Evolutionary conservation across 768 basidiomycete genomes (phyloP).

Genomic region (Serendipita indica): DNA sequence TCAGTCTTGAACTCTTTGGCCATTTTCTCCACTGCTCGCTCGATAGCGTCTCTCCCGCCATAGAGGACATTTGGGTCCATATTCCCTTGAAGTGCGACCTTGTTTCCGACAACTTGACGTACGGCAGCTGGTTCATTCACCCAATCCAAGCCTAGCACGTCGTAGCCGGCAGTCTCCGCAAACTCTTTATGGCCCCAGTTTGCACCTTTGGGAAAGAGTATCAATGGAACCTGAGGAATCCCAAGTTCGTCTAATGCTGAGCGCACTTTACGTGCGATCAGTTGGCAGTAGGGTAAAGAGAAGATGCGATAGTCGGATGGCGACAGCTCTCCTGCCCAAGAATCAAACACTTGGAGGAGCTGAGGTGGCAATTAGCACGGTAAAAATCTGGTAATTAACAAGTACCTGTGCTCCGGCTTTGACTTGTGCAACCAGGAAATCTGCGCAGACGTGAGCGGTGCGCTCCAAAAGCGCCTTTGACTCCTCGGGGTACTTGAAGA

Average conservation of each 20-base stretch:
- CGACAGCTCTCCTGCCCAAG: conserved; percentile 86
- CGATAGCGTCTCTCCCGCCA: conserved; percentile 76
- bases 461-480: conserved; percentile 59
- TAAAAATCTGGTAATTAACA: background rate
- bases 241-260: conserved; percentile 36
- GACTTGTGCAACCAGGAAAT: conserved; percentile 83
- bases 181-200: conserved; percentile 51
- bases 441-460: conserved; percentile 81
- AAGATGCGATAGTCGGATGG: conserved; percentile 74
- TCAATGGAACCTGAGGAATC: conserved; percentile 59
- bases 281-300: conserved; percentile 61
- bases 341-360: conserved; percentile 96
- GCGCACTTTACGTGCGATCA: conserved; percentile 59
- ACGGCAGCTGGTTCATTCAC: conserved; percentile 63
- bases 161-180: conserved; percentile 56
- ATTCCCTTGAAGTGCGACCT: conserved; percentile 78
- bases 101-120: conserved; percentile 41
- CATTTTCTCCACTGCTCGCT: conserved; percentile 70
- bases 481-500: conserved; percentile 79
- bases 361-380: conserved; percentile 21
- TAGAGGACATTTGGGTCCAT: conserved; percentile 80
- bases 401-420: conserved; percentile 88
- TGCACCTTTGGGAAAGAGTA: conserved; percentile 89
- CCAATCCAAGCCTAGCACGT: conserved; percentile 89
- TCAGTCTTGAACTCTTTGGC: conserved; percentile 49